Base-by-base conservation (phyloP, 140 eudicot genomes). In the Cichorium intybus region DNA sequence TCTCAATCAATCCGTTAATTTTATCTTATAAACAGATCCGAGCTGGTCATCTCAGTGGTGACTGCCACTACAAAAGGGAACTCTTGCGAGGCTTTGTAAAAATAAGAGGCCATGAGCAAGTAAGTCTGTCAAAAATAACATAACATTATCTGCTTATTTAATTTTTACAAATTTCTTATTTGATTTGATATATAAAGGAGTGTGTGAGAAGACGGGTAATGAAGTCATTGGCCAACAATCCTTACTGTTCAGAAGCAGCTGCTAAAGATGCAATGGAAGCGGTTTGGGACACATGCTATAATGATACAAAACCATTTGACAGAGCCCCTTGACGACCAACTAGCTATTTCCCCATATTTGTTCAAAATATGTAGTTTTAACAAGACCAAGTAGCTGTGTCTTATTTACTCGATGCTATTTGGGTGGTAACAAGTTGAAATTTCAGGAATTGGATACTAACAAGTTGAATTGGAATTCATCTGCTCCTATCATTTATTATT, bases 191-290 rank as follows among this genome's bases (percentile, higher is more conserved):
- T 51, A 8, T 66, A 59, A 74, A 84, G 86, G 96, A 87, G 0
- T 91, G 97, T 64, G 81, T 82, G 58, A 82, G 77, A 72, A 81
- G 97, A 79, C 74, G 97, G 75, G 97, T 83, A n/a, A 85, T 91
- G 97, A 87, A 73, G 72, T 87, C 97, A 11, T 41, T 87, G 74
- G 59, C 69, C 3, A 60, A 16, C 31, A 91, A 85, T 60, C 97
- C 96, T 11, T 47, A 80, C 76, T 91, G 97, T 71, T 79, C 97
- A 43, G 62, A 78, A 65, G 75, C 89, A 51, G 87, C 92, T 62
- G 82, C 96, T 16, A 91, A 81, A 77, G 91, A 85, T 72, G 96
- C 96, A 31, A 83, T 91, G 95, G 97, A 91, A 73, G 96, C 96
- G 43, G 92, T 91, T 31, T 87, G 97, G 97, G 95, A 91, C 80